Percentiles rank a stretch among this genome's conserved stretches.
Conservation (phyloP, 2,329 filamentous ascomycete genomes). For the Ophiostoma sp. region DNA sequence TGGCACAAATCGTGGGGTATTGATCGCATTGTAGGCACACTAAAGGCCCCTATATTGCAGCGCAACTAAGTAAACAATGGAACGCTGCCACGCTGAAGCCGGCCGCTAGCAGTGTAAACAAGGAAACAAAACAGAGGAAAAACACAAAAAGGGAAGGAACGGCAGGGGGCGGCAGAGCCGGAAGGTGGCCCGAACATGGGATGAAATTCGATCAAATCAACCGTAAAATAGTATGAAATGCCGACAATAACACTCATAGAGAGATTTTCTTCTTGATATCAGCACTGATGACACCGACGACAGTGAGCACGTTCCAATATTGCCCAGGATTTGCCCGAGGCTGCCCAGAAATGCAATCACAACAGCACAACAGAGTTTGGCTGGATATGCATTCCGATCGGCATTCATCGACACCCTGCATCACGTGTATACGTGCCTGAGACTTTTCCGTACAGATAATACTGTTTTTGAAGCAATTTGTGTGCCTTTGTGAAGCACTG, state of each 20-base stretch:
- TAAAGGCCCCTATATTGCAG: neutral
- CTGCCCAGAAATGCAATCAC: conserved; percentile 11
- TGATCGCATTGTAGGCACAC: neutral
- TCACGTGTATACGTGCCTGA: conserved; percentile 11
- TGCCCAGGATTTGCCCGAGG: neutral
- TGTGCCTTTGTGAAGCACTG: too few relatives aligned
- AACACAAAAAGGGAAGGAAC: neutral
- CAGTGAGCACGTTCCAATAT: neutral
- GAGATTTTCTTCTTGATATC: neutral
- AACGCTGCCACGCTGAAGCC: neutral
- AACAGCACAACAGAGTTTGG: neutral
- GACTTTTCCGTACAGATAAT: neutral
- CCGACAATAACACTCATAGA: neutral
- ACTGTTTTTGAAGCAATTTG: too few relatives aligned
- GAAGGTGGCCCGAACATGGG: conserved; percentile 9
- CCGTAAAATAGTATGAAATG: neutral
- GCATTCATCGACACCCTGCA: neutral
- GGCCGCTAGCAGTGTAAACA: neutral
- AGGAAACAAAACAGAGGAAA: neutral
- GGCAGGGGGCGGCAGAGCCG: conserved; percentile 10
- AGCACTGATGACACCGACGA: neutral
- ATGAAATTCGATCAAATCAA: neutral
- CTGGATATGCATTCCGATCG: neutral
- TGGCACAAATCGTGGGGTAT: conserved; percentile 11
- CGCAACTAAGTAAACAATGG: conserved; percentile 14